A percentile compares a stretch with the other conserved stretches of the same genome.
These are phyloP conservation scores for Tanacetum coccineum DNA, from an alignment of 129 eudicot species.

Conservation along the genomic window DNA sequence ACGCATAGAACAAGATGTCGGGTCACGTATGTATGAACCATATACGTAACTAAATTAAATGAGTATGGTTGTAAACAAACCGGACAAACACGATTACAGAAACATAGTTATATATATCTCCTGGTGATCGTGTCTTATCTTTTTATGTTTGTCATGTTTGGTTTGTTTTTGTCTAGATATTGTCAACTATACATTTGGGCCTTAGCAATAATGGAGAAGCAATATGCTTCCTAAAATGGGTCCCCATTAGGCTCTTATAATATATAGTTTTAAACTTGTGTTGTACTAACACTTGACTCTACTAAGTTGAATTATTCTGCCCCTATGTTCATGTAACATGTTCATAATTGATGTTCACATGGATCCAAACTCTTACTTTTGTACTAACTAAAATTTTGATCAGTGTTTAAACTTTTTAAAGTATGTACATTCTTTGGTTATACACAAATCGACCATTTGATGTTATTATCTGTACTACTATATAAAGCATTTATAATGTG, in stretches of 20 bases:
- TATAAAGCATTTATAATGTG: too few species aligned
- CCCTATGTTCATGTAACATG: neutral
- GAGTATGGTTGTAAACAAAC: too few species aligned
- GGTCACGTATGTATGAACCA: too few species aligned
- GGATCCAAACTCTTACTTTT: slow-evolving; percentile 12
- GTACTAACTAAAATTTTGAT: neutral
- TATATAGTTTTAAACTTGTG: neutral
- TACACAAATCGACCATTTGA: too few species aligned
- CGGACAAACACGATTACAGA: too few species aligned
- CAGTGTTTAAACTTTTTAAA: neutral
- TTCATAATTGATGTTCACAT: slow-evolving; percentile 10
- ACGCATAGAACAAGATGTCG: too few species aligned
- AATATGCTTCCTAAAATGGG: neutral
- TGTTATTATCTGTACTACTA: too few species aligned
- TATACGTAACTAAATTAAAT: too few species aligned
- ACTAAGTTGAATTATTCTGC: neutral
- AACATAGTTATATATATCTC: too few species aligned
- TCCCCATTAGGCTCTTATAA: neutral
- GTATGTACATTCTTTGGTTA: too few species aligned
- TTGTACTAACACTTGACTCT: slow-evolving; percentile 5
- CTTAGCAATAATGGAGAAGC: slow-evolving; percentile 7
- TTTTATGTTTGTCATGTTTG: neutral
- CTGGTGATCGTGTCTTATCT: neutral
- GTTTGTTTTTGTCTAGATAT: neutral
- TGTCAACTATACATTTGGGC: neutral